Evolutionary conservation across 2,329 filamentous ascomycete species (phyloP).

Genomic region (Macrophomina pseudophaseolina): DNA sequence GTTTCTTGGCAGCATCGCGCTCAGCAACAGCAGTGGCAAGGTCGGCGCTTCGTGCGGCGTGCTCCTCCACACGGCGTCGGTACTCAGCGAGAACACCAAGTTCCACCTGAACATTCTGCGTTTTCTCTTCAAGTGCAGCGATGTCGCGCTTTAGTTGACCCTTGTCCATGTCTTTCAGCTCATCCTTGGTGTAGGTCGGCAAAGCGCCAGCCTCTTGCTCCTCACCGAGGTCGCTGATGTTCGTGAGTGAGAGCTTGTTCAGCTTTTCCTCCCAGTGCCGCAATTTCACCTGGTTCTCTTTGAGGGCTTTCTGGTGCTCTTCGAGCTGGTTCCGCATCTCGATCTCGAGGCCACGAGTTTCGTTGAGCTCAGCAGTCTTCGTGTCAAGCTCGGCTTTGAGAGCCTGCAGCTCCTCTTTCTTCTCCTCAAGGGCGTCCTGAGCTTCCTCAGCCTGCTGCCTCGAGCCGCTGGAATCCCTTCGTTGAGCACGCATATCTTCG

Average conservation of each 20-base stretch:
- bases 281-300: slow-evolving; percentile 83
- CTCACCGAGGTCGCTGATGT: slow-evolving; percentile 65
- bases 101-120: slow-evolving; percentile 85
- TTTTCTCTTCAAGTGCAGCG: slow-evolving; percentile 72
- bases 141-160: slow-evolving; percentile 67
- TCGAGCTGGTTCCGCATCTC: slow-evolving; percentile 99
- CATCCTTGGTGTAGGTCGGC: slow-evolving; percentile 77
- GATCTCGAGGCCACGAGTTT: slow-evolving; percentile 86
- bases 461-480: slow-evolving; percentile 73
- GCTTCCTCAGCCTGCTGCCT: slow-evolving; percentile 79
- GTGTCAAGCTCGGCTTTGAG: slow-evolving; percentile 87
- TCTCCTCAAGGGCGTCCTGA: slow-evolving; percentile 74
- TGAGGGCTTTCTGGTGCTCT: slow-evolving; percentile 87
- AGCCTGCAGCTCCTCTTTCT: slow-evolving; percentile 77
- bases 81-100: slow-evolving; percentile 88
- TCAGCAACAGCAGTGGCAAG: slow-evolving; percentile 76
- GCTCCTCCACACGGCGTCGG: slow-evolving; percentile 81
- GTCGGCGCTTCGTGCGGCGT: slow-evolving; percentile 80
- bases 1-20: slow-evolving; percentile 87
- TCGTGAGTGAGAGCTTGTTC: slow-evolving; percentile 80
- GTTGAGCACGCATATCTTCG: slow-evolving; percentile 77
- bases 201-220: slow-evolving; percentile 58
- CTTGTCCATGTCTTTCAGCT: slow-evolving; percentile 68
- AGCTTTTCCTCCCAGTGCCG: slow-evolving; percentile 91
- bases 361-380: slow-evolving; percentile 84